Conservation (phyloP, 345 rosid genomes). For the Iberis pinnata region DNA sequence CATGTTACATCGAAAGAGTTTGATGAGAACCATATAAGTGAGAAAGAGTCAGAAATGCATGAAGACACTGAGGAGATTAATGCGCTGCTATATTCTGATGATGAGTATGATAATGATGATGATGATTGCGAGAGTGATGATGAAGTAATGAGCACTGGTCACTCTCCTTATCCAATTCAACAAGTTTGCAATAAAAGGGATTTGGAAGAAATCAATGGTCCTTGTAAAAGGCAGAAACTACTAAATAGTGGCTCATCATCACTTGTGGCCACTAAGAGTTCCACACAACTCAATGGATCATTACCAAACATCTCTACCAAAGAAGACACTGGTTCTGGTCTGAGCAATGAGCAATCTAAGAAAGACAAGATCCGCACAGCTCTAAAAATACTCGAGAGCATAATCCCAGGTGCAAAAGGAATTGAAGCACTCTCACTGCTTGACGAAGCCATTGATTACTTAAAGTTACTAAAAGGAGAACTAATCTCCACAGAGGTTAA, state of each 20-base stretch:
- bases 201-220: slow-evolving; percentile 36
- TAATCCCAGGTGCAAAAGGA: slow-evolving; percentile 58
- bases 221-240: slow-evolving; percentile 57
- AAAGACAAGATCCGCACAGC: slow-evolving; percentile 36
- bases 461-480: slow-evolving; percentile 54
- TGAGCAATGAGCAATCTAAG: slow-evolving; percentile 32
- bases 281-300: slow-evolving; percentile 25
- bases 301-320: slow-evolving; percentile 29
- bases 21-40: slow-evolving; percentile 34
- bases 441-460: slow-evolving; percentile 64
- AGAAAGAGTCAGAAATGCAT: slow-evolving; percentile 63
- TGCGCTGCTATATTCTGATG: slow-evolving; percentile 87
- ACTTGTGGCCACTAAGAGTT: slow-evolving; percentile 34
- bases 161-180: slow-evolving; percentile 50
- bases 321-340: slow-evolving; percentile 32
- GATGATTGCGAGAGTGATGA: slow-evolving; percentile 46
- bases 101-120: slow-evolving; percentile 21
- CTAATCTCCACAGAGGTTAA: slow-evolving; percentile 39
- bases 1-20: slow-evolving; percentile 25
- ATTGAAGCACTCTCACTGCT: slow-evolving; percentile 55
- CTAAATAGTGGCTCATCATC: slow-evolving; percentile 35
- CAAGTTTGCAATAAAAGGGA: slow-evolving; percentile 33
- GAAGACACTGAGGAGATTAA: slow-evolving; percentile 95
- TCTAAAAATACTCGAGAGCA: slow-evolving; percentile 47
- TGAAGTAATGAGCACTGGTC: slow-evolving; percentile 87